Conservation (phyloP, 192 early-diverging fungal genomes). For the Mortierella alpina region DNA sequence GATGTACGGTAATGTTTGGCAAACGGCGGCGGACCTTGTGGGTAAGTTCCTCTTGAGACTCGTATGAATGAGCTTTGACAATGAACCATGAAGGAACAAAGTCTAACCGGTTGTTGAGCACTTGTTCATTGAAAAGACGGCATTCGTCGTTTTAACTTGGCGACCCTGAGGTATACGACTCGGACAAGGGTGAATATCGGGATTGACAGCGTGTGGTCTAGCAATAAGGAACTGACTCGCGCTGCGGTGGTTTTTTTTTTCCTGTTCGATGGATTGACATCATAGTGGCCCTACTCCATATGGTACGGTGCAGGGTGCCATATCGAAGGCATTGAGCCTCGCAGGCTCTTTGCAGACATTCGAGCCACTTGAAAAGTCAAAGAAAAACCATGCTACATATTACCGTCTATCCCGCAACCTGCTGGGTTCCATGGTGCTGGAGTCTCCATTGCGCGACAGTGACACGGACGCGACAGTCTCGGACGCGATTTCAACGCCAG, state of each 20-base stretch:
- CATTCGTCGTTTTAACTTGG: conserved; percentile 35
- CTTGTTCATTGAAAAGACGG: conserved; percentile 18
- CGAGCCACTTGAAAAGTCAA: conserved; percentile 39
- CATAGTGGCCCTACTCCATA: conserved; percentile 34
- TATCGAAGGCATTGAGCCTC: conserved; percentile 32
- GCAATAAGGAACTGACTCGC: not conserved
- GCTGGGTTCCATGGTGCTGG: conserved; percentile 27
- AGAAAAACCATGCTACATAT: conserved; percentile 33
- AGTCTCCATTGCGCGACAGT: conserved; percentile 9
- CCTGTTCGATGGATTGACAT: not conserved
- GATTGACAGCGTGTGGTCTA: not conserved
- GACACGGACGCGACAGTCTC: conserved; percentile 30
- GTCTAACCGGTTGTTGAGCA: not conserved
- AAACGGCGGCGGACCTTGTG: conserved; percentile 40
- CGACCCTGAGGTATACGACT: conserved; percentile 25
- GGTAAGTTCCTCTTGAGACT: conserved; percentile 18
- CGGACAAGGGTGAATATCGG: not conserved
- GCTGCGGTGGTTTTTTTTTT: not conserved
- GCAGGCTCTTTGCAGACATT: conserved; percentile 30
- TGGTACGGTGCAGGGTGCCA: conserved; percentile 39
- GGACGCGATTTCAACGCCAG: conserved; percentile 1
- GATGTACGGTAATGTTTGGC: conserved; percentile 42
- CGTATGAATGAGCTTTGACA: not conserved
- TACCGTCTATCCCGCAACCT: conserved; percentile 11
- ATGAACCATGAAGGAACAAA: too few species aligned